These are phyloP conservation scores for Penicillium coprophilum DNA, from an alignment of 495 filamentous ascomycete genomes.

Conservation along the genomic window DNA sequence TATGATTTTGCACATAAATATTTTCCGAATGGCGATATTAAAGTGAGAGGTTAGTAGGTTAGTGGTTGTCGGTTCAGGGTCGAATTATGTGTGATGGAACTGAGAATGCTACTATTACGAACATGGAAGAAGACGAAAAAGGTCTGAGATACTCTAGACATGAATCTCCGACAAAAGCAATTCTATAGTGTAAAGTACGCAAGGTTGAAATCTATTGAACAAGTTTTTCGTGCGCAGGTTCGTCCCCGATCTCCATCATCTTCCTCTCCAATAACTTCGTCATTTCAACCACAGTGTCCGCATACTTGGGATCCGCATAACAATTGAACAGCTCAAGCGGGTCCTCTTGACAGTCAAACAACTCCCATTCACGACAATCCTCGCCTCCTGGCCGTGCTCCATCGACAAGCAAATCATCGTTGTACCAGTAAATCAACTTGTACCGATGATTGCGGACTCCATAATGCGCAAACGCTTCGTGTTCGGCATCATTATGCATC, in stretches of 20 bases:
- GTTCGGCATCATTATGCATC: conserved; percentile 46
- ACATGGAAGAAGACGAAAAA: too few relatives aligned
- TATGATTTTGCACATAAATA: too few relatives aligned
- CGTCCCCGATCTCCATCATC: conserved; percentile 46
- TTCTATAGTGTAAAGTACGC: too few relatives aligned
- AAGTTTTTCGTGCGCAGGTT: conserved; percentile 27
- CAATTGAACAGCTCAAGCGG: conserved; percentile 47
- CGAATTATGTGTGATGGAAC: too few relatives aligned
- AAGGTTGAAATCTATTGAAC: too few relatives aligned
- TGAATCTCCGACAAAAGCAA: too few relatives aligned
- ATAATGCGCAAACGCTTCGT: conserved; percentile 45
- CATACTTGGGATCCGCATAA: conserved; percentile 34
- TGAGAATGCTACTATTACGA: too few relatives aligned
- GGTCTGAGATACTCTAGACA: too few relatives aligned
- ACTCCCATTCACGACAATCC: conserved; percentile 41
- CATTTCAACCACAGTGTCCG: conserved; percentile 35
- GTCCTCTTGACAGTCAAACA: conserved; percentile 46
- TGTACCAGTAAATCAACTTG: conserved; percentile 51
- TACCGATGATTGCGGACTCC: conserved; percentile 43
- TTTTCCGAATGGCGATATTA: too few relatives aligned
- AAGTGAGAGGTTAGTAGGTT: too few relatives aligned
- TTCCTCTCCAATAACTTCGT: conserved; percentile 37
- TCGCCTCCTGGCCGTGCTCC: conserved; percentile 36
- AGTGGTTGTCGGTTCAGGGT: too few relatives aligned
- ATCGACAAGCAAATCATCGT: conserved; percentile 38